These are phyloP conservation scores for Agrostemma githago DNA, from an alignment of 148 eudicot genomes.

Conservation along the genomic window DNA sequence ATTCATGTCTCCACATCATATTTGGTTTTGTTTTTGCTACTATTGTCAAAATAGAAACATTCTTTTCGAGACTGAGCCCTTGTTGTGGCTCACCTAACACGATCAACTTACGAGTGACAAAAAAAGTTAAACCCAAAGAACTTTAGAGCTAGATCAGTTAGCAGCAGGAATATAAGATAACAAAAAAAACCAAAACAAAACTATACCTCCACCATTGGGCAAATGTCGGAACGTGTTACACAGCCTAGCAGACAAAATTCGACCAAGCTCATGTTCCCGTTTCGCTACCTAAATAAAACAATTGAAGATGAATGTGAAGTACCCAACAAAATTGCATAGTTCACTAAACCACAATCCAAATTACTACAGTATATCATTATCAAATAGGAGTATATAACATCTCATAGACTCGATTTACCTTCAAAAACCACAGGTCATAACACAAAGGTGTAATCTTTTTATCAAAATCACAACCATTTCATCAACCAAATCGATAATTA, in stretches of 20 bases:
- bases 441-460: no score
- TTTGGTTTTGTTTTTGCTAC: neutral
- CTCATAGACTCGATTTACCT: neutral
- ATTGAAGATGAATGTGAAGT: neutral
- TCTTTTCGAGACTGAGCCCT: neutral
- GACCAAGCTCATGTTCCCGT: conserved; percentile 46
- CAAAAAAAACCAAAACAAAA: neutral
- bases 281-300: conserved; percentile 39
- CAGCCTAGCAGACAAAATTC: conserved; percentile 33
- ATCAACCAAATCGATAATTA: no score
- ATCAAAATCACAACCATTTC: no score
- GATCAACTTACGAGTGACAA: neutral
- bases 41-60: conserved; percentile 4
- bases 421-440: neutral
- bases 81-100: neutral
- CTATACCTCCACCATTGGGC: conserved; percentile 43
- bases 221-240: conserved; percentile 32
- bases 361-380: neutral
- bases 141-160: neutral
- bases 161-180: neutral
- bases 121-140: neutral
- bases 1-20: neutral
- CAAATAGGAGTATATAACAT: neutral
- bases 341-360: conserved; percentile 7
- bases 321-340: neutral